A percentile compares a stretch with the other conserved stretches of the same genome.
Conservation (phyloP, 306 rosid species). For the Quercus alba region DNA sequence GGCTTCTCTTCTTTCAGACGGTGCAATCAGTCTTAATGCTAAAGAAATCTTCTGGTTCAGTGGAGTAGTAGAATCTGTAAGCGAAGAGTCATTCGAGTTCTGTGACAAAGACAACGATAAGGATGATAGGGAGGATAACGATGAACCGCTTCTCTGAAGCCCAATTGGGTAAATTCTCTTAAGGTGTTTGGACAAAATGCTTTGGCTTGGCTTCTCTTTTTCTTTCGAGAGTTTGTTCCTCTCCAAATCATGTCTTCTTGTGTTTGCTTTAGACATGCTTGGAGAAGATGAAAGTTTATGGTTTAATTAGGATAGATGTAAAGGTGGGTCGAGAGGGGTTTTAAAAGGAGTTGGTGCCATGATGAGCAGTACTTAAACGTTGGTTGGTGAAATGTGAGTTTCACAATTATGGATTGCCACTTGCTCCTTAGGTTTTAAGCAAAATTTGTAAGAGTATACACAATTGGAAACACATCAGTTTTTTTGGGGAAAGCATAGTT, state of each 20-base stretch:
- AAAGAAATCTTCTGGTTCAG: conserved; percentile 66
- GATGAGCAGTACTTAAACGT: conserved; percentile 7
- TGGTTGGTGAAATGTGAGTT: conserved; percentile 78
- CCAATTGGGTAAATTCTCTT: conserved; percentile 95
- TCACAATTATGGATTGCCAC: conserved; percentile 44
- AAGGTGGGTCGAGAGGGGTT: conserved; percentile 10
- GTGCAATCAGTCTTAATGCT: conserved; percentile 67
- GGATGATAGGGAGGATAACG: conserved; percentile 60
- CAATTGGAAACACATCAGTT: neutral
- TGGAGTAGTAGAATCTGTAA: conserved; percentile 57
- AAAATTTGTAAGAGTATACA: conserved; percentile 28
- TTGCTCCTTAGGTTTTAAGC: conserved; percentile 68
- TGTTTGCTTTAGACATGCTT: conserved; percentile 61
- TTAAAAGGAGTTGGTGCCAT: conserved; percentile 14
- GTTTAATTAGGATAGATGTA: neutral
- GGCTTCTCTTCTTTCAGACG: conserved; percentile 50
- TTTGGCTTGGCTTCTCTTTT: conserved; percentile 49
- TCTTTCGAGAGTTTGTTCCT: conserved; percentile 49
- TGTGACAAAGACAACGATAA: conserved; percentile 81
- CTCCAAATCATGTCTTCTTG: conserved; percentile 55
- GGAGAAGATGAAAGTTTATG: neutral
- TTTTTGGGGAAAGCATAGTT: neutral
- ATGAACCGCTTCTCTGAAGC: conserved; percentile 76
- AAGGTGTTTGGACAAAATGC: conserved; percentile 48
- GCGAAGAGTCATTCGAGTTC: conserved; percentile 83